Evolutionary conservation across 768 basidiomycete species (phyloP), one percentile per base, ranked within the genome.

Genomic region (Boletus vinaceobasis): DNA sequence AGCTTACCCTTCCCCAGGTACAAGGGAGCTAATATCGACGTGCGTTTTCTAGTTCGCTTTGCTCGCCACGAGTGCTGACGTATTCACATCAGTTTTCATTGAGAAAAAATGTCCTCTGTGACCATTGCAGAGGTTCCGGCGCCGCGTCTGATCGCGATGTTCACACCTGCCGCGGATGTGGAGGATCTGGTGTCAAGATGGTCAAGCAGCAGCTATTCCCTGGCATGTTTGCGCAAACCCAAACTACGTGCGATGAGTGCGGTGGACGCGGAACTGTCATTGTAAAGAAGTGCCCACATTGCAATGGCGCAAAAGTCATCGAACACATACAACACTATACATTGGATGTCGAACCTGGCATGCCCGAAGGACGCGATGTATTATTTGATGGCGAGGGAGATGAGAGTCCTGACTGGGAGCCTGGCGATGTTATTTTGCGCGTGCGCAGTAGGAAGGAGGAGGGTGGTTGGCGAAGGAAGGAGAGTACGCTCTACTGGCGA

Each of bases 331-430:
- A 87, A 62, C 84, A 84, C 43, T 88, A 94, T 60, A 93, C 90
- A 2, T 79, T 98, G 23, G 92, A 97, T 43, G 82, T 98, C 45
- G 79, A 84, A 13, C 82, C 84, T 5, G 97, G 97, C 17, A 89
- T 91, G 76, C 91, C 95, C 0, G 97, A 99, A 65, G 93, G 90
- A 1, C 86, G 90, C 64, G 92, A 99, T 69, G 82, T 95, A 36
- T 80, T 95, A 1, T 98, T 94, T 56, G 92, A 97, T 62, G 93
- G 93, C n/a, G 95, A 98, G 69, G 90, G 90, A 43, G 97, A 98
- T 68, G 95, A 99, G 74, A 89, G 79, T 52, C 92, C 93, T 4
- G 97, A 98, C 61, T 97, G 90, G 90, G 94, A 96, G 65, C 77
- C 97, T 7, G 97, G 97, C 8, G 95, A 99, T 72, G 83, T 99